Base-by-base conservation (phyloP, 148 eudicot genomes). In the Tetragonia tetragonoides region DNA sequence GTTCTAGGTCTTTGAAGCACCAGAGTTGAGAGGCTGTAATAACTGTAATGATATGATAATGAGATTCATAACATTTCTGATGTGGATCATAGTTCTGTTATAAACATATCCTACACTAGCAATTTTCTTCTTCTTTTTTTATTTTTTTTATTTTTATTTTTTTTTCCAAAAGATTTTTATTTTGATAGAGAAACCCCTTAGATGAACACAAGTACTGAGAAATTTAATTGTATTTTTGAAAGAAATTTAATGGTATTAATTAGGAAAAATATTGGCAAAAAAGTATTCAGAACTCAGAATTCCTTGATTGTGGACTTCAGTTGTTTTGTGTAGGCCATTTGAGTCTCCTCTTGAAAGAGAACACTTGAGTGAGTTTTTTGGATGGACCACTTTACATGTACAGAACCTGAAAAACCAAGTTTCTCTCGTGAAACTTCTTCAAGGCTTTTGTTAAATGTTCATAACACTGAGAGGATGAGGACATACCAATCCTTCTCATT, bases 11-110 rank as follows among this genome's bases (percentile, higher is more conserved):
- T 20, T 69, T 46, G 37, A 51, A 28, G 34, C 1, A 1, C 34
- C 34, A 28, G 80, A 81, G 76, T 20, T 78, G 64, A 78, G 66
- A 37, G 14, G 68, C 51, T 69, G 51, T 68, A 59, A 59, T 17
- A 23, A 68, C 34, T 28, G 28, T 68, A 39, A 65, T 74, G 61
- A 80, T 28, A 28, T 7, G 68, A 80, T 76, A 81, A 81, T 81
- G 73, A 62, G 15, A 76, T 46, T 10, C 49, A 46, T 46, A 6
- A 46, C 10, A 46, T 46, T 46, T 46, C 10, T 46, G 49, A 46
- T 46, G 2, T 46, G 47, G 4, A 40, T 41, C 24, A 15, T 70
- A 64, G 64, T 76, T 81, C 71, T 70, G 83, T 62, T 64, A 49
- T 71, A 57, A 65, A 53, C 38, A 28, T n/a, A 38, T 38, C 21